Evolutionary conservation across 495 filamentous ascomycete genomes (phyloP).

Genomic region (Xylaria cubensis): DNA sequence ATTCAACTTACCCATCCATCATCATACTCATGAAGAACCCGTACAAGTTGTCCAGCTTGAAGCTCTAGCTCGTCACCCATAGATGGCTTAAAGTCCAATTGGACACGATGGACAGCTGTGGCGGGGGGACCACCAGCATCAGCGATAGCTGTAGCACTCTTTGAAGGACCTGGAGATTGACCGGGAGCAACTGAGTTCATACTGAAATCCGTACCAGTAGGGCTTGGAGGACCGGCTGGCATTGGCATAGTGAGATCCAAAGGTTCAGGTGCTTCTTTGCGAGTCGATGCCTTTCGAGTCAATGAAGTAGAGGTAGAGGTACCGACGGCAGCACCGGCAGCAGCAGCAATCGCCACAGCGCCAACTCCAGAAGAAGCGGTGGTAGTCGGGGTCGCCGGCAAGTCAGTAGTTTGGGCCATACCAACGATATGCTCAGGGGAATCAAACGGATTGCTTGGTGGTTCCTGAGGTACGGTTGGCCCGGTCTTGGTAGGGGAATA

Average conservation of each 20-base stretch:
- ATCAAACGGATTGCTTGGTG: constrained; percentile 50
- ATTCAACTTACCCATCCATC: constrained; percentile 87
- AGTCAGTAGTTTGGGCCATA: constrained; percentile 40
- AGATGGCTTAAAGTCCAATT: constrained; percentile 92
- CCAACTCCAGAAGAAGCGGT: constrained; percentile 34
- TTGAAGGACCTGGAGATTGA: constrained; percentile 50
- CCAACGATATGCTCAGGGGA: constrained; percentile 41
- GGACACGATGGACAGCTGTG: constrained; percentile 80
- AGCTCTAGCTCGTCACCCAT: constrained; percentile 91
- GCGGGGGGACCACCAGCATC: constrained; percentile 63
- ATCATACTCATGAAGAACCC: constrained; percentile 94
- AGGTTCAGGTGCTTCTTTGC: constrained; percentile 50
- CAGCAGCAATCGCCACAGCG: constrained; percentile 50
- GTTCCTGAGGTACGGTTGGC: constrained; percentile 34
- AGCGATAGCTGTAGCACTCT: constrained; percentile 58
- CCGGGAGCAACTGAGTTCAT: constrained; percentile 58
- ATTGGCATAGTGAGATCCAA: constrained; percentile 59
- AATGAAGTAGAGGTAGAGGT: constrained; percentile 43
- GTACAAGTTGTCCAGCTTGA: constrained; percentile 77
- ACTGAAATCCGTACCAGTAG: constrained; percentile 66
- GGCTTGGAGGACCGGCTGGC: constrained; percentile 57
- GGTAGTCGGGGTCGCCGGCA: constrained; percentile 35
- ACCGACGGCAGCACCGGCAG: constrained; percentile 41
- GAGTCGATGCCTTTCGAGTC: constrained; percentile 54
- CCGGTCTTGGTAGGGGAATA: constrained; percentile 44